Percentiles rank a stretch among this genome's conserved stretches.
Evolutionary conservation across 2,329 filamentous ascomycete genomes (phyloP).

Genomic region (Apiospora koreana): DNA sequence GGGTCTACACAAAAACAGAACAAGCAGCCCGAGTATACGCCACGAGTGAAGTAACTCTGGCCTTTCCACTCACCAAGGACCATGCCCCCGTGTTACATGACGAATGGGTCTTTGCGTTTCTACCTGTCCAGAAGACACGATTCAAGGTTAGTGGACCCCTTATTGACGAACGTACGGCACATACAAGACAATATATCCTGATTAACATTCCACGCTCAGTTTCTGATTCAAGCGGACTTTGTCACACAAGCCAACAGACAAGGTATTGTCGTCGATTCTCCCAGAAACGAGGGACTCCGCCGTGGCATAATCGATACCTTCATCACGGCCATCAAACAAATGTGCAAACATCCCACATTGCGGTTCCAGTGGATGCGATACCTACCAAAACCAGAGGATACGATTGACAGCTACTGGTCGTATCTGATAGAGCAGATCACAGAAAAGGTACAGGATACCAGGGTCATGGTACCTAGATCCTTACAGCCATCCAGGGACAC

Average conservation of each 20-base stretch:
- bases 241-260: conserved; percentile 47
- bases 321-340: conserved; percentile 36
- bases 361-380: conserved; percentile 47
- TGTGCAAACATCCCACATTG: conserved; percentile 39
- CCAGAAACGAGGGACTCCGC: conserved; percentile 39
- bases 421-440: neutral
- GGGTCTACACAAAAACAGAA: neutral
- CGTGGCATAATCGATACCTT: conserved; percentile 40
- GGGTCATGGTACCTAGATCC: neutral
- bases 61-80: conserved; percentile 45
- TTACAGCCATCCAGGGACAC: neutral
- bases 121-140: conserved; percentile 42
- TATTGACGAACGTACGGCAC: neutral
- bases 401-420: neutral
- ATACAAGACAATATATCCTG: neutral
- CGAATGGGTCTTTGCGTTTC: conserved; percentile 46
- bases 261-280: conserved; percentile 38
- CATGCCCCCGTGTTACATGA: conserved; percentile 25
- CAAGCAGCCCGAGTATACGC: neutral
- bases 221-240: conserved; percentile 53
- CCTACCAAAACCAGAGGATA: neutral
- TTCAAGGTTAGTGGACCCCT: conserved; percentile 29
- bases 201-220: conserved; percentile 27
- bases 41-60: conserved; percentile 39
- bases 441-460: neutral